phyloP scores from a whole-genome alignment of 192 early-diverging fungal species.

The Chytriomyces hyalinus region DNA sequence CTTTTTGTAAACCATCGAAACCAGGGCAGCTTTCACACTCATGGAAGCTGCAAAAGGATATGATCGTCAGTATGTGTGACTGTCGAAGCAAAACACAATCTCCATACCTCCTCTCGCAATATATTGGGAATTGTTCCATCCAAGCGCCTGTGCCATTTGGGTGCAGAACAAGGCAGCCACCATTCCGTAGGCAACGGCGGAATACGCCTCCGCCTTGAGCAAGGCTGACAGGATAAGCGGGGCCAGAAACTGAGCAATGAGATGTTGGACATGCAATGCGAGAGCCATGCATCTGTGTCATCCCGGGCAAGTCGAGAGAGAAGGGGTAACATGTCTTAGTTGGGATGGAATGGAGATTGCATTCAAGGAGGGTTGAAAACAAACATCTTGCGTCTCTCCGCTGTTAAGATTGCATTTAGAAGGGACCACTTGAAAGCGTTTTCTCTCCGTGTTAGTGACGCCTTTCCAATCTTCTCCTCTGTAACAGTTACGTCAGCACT shows the following conservation, averaged over 20 bases:
- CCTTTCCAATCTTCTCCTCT: not conserved
- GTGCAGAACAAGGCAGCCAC: slow-evolving; percentile 9
- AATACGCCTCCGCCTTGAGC: not conserved
- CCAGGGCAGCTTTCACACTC: slow-evolving; percentile 22
- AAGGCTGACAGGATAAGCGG: slow-evolving; percentile 6
- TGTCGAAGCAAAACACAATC: not conserved
- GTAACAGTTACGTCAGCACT: not conserved
- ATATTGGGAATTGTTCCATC: slow-evolving; percentile 34
- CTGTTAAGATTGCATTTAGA: not conserved
- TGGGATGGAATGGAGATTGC: too few species aligned
- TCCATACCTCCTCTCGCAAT: slow-evolving; percentile 17
- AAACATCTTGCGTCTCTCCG: slow-evolving; percentile 8
- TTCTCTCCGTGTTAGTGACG: not conserved
- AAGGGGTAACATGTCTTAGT: too few species aligned
- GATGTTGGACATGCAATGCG: not conserved
- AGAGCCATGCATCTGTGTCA: not conserved
- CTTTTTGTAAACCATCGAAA: slow-evolving; percentile 30
- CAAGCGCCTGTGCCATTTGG: slow-evolving; percentile 15
- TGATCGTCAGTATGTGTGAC: not conserved
- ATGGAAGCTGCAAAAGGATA: slow-evolving; percentile 3
- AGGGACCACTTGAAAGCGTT: slow-evolving; percentile 15
- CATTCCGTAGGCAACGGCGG: slow-evolving; percentile 3
- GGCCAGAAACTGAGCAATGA: slow-evolving; percentile 15
- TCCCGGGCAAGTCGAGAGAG: too few species aligned
- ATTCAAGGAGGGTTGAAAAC: not conserved